A percentile compares a stretch with the other conserved stretches of the same genome.
Evolutionary conservation across 2,329 filamentous ascomycete species (phyloP).

Genomic region (Plenodomus biglobosus): DNA sequence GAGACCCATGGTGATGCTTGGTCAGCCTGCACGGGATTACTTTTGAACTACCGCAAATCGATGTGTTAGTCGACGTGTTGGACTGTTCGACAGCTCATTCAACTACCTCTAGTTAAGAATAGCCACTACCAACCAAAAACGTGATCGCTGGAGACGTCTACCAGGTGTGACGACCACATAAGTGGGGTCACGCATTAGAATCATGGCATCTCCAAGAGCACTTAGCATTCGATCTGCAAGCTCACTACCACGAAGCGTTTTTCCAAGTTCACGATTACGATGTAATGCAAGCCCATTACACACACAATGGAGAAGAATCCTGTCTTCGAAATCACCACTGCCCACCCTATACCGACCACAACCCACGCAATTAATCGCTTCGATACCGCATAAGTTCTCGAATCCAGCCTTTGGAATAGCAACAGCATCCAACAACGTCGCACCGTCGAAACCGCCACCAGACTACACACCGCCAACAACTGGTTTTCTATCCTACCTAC

Average conservation of each 20-base stretch:
- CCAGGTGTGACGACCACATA: not conserved
- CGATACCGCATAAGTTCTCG: not conserved
- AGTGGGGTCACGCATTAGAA: not conserved
- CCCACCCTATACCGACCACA: constrained; percentile 1
- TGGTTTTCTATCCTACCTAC: constrained; percentile 70
- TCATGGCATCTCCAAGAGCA: constrained; percentile 2
- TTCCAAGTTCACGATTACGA: not conserved
- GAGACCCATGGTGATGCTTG: not conserved
- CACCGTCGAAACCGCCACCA: constrained; percentile 15
- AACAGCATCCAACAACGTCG: constrained; percentile 13
- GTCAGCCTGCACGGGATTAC: not conserved
- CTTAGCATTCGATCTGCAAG: not conserved
- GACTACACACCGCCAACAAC: constrained; percentile 68
- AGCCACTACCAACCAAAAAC: no score
- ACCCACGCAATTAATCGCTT: constrained; percentile 10
- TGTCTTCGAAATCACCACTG: not conserved
- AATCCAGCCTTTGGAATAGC: constrained; percentile 11
- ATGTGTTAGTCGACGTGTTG: no score
- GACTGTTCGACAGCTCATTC: no score
- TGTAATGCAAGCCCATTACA: not conserved
- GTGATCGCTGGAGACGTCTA: no score
- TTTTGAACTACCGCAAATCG: not conserved
- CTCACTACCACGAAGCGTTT: not conserved
- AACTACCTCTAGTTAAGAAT: no score
- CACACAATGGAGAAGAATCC: not conserved